Conservation (phyloP, 169 alveolate genomes). For the Besnoitia besnoiti region DNA sequence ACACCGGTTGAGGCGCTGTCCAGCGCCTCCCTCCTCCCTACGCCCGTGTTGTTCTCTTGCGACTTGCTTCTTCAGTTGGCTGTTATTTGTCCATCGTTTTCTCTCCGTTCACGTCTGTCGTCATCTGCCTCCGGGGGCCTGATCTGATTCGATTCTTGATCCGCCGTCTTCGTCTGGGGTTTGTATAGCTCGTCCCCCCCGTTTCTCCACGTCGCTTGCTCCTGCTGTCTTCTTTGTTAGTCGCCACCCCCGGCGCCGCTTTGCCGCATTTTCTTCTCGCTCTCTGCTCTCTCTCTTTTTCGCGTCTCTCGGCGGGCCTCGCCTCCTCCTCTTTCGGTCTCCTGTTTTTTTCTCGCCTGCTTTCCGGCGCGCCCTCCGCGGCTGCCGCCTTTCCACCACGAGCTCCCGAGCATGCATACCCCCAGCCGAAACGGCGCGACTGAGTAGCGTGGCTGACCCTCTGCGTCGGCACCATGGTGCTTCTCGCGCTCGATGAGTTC, state of each 20-base stretch:
- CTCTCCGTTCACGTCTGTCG: not conserved
- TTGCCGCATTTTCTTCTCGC: not conserved
- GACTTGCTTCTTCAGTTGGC: not conserved
- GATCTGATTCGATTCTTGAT: not conserved
- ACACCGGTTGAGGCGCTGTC: not conserved
- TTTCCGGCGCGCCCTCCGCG: not conserved
- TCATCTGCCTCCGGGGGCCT: too few species aligned
- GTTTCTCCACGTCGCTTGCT: not conserved
- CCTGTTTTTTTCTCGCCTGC: not conserved
- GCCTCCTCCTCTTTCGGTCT: not conserved
- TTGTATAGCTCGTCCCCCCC: not conserved
- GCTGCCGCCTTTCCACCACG: not conserved
- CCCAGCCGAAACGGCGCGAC: not conserved
- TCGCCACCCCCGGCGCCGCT: not conserved
- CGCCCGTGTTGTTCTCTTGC: not conserved
- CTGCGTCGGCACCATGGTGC: constrained; percentile 22
- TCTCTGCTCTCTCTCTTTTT: not conserved
- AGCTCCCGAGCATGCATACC: not conserved
- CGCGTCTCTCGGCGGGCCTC: not conserved
- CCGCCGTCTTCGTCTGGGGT: not conserved
- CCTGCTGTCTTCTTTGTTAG: not conserved
- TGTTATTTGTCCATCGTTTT: not conserved
- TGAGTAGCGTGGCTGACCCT: not conserved
- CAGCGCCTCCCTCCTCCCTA: not conserved
- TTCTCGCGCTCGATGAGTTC: constrained; percentile 5